Conservation (phyloP, 176 grass and related monocot genomes). For the Puccinellia tenuiflora region DNA sequence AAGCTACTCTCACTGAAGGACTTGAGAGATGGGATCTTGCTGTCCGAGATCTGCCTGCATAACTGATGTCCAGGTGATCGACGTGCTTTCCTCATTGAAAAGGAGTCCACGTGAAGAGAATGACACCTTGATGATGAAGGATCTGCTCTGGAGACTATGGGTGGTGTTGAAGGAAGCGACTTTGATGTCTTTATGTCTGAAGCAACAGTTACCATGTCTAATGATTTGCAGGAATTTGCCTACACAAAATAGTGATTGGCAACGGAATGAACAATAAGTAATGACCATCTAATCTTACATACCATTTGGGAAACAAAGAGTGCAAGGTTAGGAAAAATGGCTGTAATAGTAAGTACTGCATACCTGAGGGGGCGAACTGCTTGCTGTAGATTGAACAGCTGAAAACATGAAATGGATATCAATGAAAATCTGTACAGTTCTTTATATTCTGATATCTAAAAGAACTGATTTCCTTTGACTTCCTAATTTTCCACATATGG, state of each 20-base stretch:
- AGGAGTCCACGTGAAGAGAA: conserved; percentile 28
- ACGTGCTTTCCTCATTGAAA: conserved; percentile 45
- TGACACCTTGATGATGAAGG: conserved; percentile 24
- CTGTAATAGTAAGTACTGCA: not conserved
- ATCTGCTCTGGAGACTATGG: conserved; percentile 1
- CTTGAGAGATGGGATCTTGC: conserved; percentile 50
- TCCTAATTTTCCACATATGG: not conserved
- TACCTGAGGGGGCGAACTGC: conserved; percentile 46
- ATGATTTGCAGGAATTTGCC: conserved; percentile 8
- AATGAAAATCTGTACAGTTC: not conserved
- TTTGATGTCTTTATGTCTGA: conserved; percentile 41
- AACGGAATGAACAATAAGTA: not conserved
- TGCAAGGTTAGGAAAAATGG: not conserved
- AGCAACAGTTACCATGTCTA: not conserved
- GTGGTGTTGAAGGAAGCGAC: conserved; percentile 41
- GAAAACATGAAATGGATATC: conserved; percentile 36
- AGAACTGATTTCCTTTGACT: not conserved
- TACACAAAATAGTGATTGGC: not conserved
- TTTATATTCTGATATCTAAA: not conserved
- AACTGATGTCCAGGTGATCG: conserved; percentile 45
- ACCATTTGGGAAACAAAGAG: not conserved
- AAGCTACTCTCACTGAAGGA: conserved; percentile 31
- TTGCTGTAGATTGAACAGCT: conserved; percentile 48
- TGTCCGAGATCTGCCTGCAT: conserved; percentile 45
- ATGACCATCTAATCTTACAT: not conserved